Base-by-base conservation (phyloP, 768 basidiomycete genomes). In the Dentipellis sp. region DNA sequence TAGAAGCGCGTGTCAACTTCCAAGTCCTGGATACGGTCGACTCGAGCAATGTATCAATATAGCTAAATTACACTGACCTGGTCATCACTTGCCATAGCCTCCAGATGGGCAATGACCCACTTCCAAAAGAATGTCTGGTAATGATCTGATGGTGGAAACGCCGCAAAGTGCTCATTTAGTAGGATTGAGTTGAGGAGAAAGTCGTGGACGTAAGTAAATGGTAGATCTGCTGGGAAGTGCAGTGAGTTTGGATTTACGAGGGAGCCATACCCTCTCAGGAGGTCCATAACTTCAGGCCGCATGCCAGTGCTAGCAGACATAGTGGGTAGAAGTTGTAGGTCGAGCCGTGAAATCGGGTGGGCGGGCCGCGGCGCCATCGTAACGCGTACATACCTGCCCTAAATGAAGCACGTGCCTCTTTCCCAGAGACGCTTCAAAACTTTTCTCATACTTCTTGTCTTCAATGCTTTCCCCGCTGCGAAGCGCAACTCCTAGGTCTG, bases 101-200 rank as follows among this genome's bases (percentile, higher is more conserved):
- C 88, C 38, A 91, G 70, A 38, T 72, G 65, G 19, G 66, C 63
- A 17, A 90, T 77, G 0, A 72, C 74, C 79, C 83, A 84, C 68
- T 90, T 91, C 87, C 87, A 91, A 65, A 89, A 91, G 2, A 65
- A 58, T 50, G 71, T 71, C 58, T 86, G 86, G 59, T 85, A 88
- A 59, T 79, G 73, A 16, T 61, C 58, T 0, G 88, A 84, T 0
- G 88, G 86, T 4, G 87, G 78, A 62, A 83, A 88, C 23, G 63
- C 62, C 52, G 68, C 61, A 40, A 87, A 77, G 63, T 86, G 84
- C 7, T 67, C 58, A 61, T 77, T 75, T 8, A 76, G 62, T 16
- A 89, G 69, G 50, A 91, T 67, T 19, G 66, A 62, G 23, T 73
- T 63, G 54, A 89, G 64, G 19, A 90, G 65, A 63, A 84, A 84